Evolutionary conservation across 192 early-diverging fungal species (phyloP).

Genomic region (Hyaloraphidium curvatum): DNA sequence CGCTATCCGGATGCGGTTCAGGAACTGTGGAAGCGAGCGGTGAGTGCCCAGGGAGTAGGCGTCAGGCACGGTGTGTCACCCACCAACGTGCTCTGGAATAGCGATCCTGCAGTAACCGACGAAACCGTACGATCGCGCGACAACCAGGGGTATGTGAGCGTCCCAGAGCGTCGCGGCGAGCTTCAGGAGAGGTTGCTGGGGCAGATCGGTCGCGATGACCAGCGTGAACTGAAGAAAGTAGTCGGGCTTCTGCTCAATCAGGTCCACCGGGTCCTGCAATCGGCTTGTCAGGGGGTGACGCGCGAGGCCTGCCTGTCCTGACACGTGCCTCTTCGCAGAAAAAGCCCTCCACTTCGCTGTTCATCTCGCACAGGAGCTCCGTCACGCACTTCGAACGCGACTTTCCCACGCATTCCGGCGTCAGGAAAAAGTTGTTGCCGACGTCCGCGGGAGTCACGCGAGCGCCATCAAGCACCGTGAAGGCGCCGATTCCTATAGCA

Average conservation of each 20-base stretch:
- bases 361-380: constrained; percentile 60
- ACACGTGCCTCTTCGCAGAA: constrained; percentile 32
- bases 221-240: constrained; percentile 51
- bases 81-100: constrained; percentile 63
- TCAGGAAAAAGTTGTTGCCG: constrained; percentile 88
- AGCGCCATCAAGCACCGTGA: constrained; percentile 63
- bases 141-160: constrained; percentile 41
- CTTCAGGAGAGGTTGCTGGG: constrained; percentile 26
- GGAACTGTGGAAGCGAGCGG: constrained; percentile 36
- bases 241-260: constrained; percentile 24
- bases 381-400: constrained; percentile 38
- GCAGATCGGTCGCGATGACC: constrained; percentile 51
- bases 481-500: constrained; percentile 66
- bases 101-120: constrained; percentile 49
- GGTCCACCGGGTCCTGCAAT: constrained; percentile 17
- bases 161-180: constrained; percentile 45
- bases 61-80: constrained; percentile 6
- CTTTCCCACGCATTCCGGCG: constrained; percentile 34
- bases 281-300: not conserved
- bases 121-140: constrained; percentile 53
- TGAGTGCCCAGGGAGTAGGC: constrained; percentile 1
- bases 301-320: too few species aligned
- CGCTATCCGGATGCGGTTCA: constrained; percentile 67
- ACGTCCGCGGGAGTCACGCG: constrained; percentile 44
- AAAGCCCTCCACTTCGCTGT: constrained; percentile 59